Evolutionary conservation across 2,329 filamentous ascomycete species (phyloP), one percentile per base, ranked within the genome.

Genomic region (Apiospora aurea): DNA sequence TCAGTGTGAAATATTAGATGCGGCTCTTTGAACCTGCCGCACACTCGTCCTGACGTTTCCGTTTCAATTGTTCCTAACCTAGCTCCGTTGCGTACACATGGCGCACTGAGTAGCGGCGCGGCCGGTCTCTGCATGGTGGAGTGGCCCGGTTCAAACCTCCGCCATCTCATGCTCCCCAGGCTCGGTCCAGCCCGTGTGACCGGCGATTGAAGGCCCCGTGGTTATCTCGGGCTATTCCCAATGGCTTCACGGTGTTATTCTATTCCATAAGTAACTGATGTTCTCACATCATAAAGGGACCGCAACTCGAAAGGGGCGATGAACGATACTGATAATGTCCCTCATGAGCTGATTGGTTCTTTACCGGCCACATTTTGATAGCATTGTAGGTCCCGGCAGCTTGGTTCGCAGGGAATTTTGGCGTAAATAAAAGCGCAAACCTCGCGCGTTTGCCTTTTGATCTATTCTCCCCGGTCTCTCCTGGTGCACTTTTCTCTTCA

Each of bases 341-440:
- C 26, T 34, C 49, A 53, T 34, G 53, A 61, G 26, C 18, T 61
- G 24, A 13, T 53, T 53, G 24, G 14, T 61, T 61, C 14, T 38
- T 26, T 16, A 5, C 16, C 26, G 34, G 14, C 26, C 26, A 61
- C 53, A 61, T 61, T 16, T 34, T 61, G 14, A 34, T 61, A 26
- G 53, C 53, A 34, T 61, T 14, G 16, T 14, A 61, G 53, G 53
- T 61, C 53, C 53, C 53, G 53, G 26, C 53, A 61, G 53, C 26
- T 61, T 61, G 53, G 26, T 34, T 34, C 53, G 53, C 53, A 61
- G 26, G 53, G 53, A 26, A 61, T 26, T 16, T 61, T 26, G 26
- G 53, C 53, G 53, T 61, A 34, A 34, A 61, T 61, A 53, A 53
- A 53, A 53, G 24, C 51, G 24, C 51, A 53, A 53, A 53, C 24